Evolutionary conservation across 352 stramenopile genomes (phyloP), one percentile per base, ranked within the genome.

Genomic region (Aphanomyces stellatus): DNA sequence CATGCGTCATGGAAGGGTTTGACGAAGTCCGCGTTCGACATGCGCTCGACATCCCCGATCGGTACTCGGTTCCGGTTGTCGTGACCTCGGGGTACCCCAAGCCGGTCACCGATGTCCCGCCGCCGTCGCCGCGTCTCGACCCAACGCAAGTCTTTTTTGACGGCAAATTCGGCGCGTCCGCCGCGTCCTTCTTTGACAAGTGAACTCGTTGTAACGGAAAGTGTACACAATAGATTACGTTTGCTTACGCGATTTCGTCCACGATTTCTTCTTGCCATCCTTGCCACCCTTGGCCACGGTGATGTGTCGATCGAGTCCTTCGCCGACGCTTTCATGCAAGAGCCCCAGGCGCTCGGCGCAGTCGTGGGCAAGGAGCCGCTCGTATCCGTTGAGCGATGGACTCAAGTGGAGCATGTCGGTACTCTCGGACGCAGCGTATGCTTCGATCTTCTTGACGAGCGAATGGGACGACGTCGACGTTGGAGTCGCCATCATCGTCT

Each of bases 401-500:
- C 88, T 79, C 62, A 94, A 53, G 51, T 94, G 86, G 48, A 94
- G 55, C 65, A 76, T 70, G 27, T 79, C 65, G 4, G 60, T 70
- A 33, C 67, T 71, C 17, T 71, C 72, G n/a, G 82, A 88, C 40
- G 78, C 78, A 33, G 57, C 62, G 61, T 88, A 94, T 28, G 70
- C 75, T 60, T 93, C 82, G 13, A 94, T 92, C 62, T 87, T 87
- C 74, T 89, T 88, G 27, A 94, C 86, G n/a, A 94, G 69, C 42
- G 84, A 87, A 69, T 94, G 86, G 11, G 77, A 81, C n/a, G 49
- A 77, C 91, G 59, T 75, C 78, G 0, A 70, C 65, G 10, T 83
- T 53, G 56, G 8, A 25, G 17, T 37, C 28, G 59, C 15, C 43
- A 40, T 6, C 42, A 11, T 4, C 56, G 7, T 49, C 25, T 35